Percentiles rank a stretch among this genome's conserved stretches.
phyloP scores from a whole-genome alignment of 257 asterid genomes.

The Nemophila menziesii region DNA sequence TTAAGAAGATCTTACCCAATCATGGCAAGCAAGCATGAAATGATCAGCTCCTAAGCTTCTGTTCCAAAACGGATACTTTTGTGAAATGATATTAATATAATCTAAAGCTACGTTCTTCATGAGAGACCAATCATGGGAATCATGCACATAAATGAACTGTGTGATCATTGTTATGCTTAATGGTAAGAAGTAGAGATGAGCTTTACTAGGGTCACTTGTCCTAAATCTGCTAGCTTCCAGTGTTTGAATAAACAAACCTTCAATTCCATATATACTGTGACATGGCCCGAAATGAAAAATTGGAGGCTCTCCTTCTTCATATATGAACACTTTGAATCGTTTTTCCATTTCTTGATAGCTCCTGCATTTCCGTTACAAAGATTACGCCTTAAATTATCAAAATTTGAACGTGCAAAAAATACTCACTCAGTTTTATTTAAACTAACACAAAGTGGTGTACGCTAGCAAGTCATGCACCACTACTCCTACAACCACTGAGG shows the following conservation, averaged over 20 bases:
- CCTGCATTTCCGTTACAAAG: constrained; percentile 26
- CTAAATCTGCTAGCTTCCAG: constrained; percentile 41
- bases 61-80: constrained; percentile 62
- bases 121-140: constrained; percentile 40
- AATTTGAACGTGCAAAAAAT: too few relatives aligned
- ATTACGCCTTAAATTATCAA: too few relatives aligned
- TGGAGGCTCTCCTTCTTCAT: constrained; percentile 71
- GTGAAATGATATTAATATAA: constrained; percentile 19
- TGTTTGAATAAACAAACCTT: constrained; percentile 46
- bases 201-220: constrained; percentile 38
- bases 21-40: constrained; percentile 82
- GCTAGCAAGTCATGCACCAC: too few relatives aligned
- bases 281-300: constrained; percentile 64
- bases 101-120: constrained; percentile 23
- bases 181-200: constrained; percentile 54
- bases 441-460: too few relatives aligned
- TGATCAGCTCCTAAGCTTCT: constrained; percentile 70
- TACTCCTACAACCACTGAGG: too few relatives aligned
- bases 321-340: constrained; percentile 39
- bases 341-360: constrained; percentile 68
- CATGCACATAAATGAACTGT: constrained; percentile 25
- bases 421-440: too few relatives aligned
- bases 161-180: constrained; percentile 51
- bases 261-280: constrained; percentile 46
- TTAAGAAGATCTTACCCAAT: constrained; percentile 37